Percentiles rank a stretch among this genome's conserved stretches.
Conservation (phyloP, 257 asterid species). For the Rhazya stricta region DNA sequence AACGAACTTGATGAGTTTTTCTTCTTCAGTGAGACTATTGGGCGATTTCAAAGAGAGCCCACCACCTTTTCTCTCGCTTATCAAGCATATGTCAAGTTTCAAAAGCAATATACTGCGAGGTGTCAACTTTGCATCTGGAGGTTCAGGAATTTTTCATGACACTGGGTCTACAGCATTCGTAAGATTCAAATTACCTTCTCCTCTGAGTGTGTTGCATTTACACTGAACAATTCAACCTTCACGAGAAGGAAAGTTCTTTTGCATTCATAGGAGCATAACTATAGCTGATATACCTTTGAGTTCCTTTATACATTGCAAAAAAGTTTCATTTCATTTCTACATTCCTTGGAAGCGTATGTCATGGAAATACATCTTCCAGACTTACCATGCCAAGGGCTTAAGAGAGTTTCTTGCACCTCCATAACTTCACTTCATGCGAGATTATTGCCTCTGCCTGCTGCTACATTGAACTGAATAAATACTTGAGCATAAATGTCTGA, state of each 20-base stretch:
- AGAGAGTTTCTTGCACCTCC: no score
- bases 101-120: slow-evolving; percentile 29
- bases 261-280: no score
- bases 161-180: slow-evolving; percentile 29
- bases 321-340: no score
- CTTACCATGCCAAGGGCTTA: background rate
- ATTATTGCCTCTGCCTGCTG: background rate
- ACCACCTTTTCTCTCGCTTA: slow-evolving; percentile 35
- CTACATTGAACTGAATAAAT: background rate
- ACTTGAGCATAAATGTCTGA: no score
- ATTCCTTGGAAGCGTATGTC: background rate
- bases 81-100: slow-evolving; percentile 21
- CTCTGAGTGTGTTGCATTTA: background rate
- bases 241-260: background rate
- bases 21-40: slow-evolving; percentile 30
- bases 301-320: no score
- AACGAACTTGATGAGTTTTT: background rate
- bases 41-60: slow-evolving; percentile 39
- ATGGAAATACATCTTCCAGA: background rate
- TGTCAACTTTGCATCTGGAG: slow-evolving; percentile 62
- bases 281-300: no score
- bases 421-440: background rate
- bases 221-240: background rate
- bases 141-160: slow-evolving; percentile 39
- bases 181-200: background rate